phyloP scores from a whole-genome alignment of 2,329 filamentous ascomycete species.

The Talaromyces piceae region DNA sequence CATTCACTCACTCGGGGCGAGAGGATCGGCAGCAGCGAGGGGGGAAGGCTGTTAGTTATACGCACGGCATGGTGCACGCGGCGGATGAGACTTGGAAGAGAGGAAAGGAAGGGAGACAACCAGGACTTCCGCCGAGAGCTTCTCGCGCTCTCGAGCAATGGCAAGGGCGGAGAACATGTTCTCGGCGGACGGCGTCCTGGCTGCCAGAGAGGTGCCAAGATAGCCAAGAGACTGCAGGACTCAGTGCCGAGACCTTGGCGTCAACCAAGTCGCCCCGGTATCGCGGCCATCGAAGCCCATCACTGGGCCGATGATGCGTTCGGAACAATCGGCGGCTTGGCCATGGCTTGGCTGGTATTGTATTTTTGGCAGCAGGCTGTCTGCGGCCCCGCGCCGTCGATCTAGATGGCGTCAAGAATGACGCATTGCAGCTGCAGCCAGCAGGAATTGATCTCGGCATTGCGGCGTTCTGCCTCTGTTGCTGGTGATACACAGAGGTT shows the following conservation, averaged over 20 bases:
- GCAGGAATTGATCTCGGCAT: background rate
- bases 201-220: background rate
- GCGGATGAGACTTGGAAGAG: background rate
- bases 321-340: background rate
- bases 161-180: background rate
- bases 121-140: background rate
- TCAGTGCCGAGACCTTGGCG: conserved; percentile 3
- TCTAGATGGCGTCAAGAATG: background rate
- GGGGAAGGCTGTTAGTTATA: background rate
- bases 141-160: background rate
- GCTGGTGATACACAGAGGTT: too few relatives aligned
- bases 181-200: background rate
- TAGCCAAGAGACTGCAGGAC: background rate
- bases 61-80: background rate
- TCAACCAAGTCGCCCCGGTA: background rate
- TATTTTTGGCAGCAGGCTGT: background rate
- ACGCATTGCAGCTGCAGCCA: background rate
- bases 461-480: background rate
- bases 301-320: background rate
- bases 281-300: background rate
- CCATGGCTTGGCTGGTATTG: background rate
- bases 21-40: background rate
- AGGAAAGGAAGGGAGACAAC: background rate
- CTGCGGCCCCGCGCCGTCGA: background rate
- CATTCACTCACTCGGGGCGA: too few relatives aligned